A percentile compares a stretch with the other conserved stretches of the same genome.
phyloP scores from a whole-genome alignment of 2,329 filamentous ascomycete species.

The Colletotrichum caudatum region DNA sequence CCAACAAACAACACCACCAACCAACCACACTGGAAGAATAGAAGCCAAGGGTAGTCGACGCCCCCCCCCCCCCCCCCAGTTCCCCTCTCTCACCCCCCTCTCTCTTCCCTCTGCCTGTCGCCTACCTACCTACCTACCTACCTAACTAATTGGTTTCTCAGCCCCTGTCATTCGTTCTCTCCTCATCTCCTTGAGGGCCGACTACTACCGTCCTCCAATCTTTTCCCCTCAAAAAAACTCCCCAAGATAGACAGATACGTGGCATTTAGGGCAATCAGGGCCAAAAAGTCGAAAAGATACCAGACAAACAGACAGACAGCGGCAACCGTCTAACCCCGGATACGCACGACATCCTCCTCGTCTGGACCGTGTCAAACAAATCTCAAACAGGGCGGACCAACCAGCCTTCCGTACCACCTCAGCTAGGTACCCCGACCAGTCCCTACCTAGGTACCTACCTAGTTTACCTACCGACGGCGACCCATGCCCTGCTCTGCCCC shows the following conservation, averaged over 20 bases:
- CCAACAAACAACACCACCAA: neutral
- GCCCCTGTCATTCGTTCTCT: slow-evolving; percentile 37
- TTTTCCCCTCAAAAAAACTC: neutral
- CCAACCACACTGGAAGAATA: neutral
- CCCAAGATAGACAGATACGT: neutral
- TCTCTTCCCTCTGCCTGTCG: slow-evolving; percentile 3
- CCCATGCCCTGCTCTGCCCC: slow-evolving; percentile 10
- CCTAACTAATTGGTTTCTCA: slow-evolving; percentile 3
- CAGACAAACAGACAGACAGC: neutral
- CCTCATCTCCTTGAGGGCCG: slow-evolving; percentile 19
- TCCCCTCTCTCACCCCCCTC: slow-evolving; percentile 26
- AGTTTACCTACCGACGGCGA: neutral
- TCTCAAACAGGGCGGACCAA: slow-evolving; percentile 39
- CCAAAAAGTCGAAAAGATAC: neutral
- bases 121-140: neutral
- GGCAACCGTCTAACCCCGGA: slow-evolving; percentile 27
- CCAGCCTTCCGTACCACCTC: slow-evolving; percentile 14
- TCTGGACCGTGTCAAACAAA: slow-evolving; percentile 41
- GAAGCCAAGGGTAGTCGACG: slow-evolving; percentile 10
- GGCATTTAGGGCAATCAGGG: slow-evolving; percentile 3
- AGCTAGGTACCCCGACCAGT: neutral
- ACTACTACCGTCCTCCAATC: neutral
- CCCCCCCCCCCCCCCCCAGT: slow-evolving; percentile 3
- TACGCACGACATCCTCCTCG: slow-evolving; percentile 38
- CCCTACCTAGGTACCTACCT: neutral